Percentiles rank a stretch among this genome's conserved stretches.
phyloP scores from a whole-genome alignment of 2,329 filamentous ascomycete genomes.

The Verticillium nonalfalfae region DNA sequence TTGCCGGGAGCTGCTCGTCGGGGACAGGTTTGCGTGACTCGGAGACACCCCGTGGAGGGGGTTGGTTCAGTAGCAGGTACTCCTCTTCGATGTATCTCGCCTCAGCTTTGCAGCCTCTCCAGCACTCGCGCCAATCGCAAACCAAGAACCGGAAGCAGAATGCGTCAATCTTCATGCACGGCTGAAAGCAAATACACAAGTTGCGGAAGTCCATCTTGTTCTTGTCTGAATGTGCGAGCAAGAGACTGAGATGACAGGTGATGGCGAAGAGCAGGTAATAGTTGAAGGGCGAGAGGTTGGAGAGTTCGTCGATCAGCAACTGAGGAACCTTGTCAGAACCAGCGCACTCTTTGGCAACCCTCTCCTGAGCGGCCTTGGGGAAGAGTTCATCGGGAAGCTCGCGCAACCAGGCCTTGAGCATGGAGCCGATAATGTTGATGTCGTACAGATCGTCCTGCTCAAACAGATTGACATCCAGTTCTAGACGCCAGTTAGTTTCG shows the following conservation, averaged over 20 bases:
- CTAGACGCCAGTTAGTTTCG: slow-evolving; percentile 22
- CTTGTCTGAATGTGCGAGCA: slow-evolving; percentile 86
- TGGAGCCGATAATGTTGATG: slow-evolving; percentile 91
- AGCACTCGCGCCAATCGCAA: slow-evolving; percentile 92
- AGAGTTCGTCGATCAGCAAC: slow-evolving; percentile 83
- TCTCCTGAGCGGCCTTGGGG: slow-evolving; percentile 75
- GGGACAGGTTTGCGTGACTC: slow-evolving; percentile 19
- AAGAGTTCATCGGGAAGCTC: slow-evolving; percentile 93
- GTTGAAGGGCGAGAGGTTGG: slow-evolving; percentile 91
- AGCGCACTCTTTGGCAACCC: slow-evolving; percentile 72
- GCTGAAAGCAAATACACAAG: slow-evolving; percentile 93
- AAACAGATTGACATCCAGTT: slow-evolving; percentile 85
- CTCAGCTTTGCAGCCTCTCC: slow-evolving; percentile 93
- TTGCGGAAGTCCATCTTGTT: slow-evolving; percentile 99
- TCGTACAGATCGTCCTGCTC: slow-evolving; percentile 84
- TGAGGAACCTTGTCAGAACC: slow-evolving; percentile 77
- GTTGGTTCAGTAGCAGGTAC: slow-evolving; percentile 53
- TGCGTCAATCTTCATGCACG: slow-evolving; percentile 91
- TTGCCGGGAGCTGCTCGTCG: slow-evolving; percentile 7
- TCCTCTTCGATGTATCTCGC: slow-evolving; percentile 69
- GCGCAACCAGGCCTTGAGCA: slow-evolving; percentile 94
- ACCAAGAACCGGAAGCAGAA: slow-evolving; percentile 96
- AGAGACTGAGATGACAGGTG: slow-evolving; percentile 87
- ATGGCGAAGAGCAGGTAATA: slow-evolving; percentile 97
- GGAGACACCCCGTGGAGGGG: slow-evolving; percentile 44